Conservation (phyloP, 345 rosid genomes). For the Balakata baccata region DNA sequence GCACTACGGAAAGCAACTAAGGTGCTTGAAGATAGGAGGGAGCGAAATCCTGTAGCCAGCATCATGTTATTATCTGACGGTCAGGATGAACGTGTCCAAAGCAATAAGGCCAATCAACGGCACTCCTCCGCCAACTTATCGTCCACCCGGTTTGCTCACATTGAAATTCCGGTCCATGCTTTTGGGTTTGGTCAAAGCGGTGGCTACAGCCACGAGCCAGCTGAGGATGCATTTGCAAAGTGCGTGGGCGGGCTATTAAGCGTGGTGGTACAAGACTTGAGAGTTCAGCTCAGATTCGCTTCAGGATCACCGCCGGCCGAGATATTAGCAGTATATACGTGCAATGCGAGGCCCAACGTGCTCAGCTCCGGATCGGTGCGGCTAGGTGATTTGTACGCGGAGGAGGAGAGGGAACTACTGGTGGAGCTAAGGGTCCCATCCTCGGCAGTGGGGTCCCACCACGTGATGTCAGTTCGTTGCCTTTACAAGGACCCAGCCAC, state of each 20-base stretch:
- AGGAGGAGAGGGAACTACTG: slow-evolving; percentile 30
- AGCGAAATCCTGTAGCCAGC: slow-evolving; percentile 61
- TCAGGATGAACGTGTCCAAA: slow-evolving; percentile 42
- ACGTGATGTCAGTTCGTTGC: slow-evolving; percentile 31
- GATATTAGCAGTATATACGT: slow-evolving; percentile 23
- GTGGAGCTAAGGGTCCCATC: slow-evolving; percentile 30
- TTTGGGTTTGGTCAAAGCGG: slow-evolving; percentile 29
- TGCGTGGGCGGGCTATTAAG: slow-evolving; percentile 34
- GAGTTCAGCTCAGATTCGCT: slow-evolving; percentile 31
- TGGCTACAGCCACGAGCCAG: slow-evolving; percentile 30
- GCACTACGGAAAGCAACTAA: slow-evolving; percentile 83
- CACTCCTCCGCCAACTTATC: slow-evolving; percentile 8
- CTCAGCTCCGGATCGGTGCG: slow-evolving; percentile 24
- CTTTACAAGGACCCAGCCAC: slow-evolving; percentile 32
- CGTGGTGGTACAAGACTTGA: slow-evolving; percentile 30
- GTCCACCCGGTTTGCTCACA: slow-evolving; percentile 27
- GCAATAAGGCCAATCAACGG: slow-evolving; percentile 25
- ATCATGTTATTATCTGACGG: slow-evolving; percentile 62
- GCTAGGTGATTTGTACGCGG: slow-evolving; percentile 32
- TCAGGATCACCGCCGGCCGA: slow-evolving; percentile 30
- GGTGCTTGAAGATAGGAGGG: slow-evolving; percentile 80
- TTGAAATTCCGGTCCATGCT: slow-evolving; percentile 34
- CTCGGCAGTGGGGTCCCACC: slow-evolving; percentile 25
- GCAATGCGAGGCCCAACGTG: slow-evolving; percentile 18
- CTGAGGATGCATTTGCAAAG: slow-evolving; percentile 66